Evolutionary conservation across 2,329 filamentous ascomycete genomes (phyloP), one percentile per base, ranked within the genome.

Genomic region (Calonectria hawksworthii): DNA sequence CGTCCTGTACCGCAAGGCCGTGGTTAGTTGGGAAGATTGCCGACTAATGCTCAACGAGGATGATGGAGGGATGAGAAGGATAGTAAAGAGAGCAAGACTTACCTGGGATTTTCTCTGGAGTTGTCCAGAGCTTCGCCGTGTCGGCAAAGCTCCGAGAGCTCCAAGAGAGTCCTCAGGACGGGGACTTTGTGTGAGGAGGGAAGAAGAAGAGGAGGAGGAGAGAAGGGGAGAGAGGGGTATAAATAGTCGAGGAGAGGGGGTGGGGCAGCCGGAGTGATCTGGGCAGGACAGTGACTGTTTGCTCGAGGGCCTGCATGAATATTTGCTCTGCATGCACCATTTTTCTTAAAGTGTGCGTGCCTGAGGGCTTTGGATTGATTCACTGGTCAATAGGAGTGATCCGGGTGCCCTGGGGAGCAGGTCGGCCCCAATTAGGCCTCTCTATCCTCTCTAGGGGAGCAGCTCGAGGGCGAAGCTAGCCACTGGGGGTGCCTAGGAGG

Each of bases 201-300:
- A 72, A 52, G 69, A 51, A 54, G 32, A 51, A 41, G 65, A 63
- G 23, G 52, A 69, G 34, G 36, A 28, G n/a, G 34, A 41, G 41
- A 59, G 61, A 36, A 28, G 61, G 30, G 41, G 56, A 47, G 66
- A 14, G 69, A 26, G n/a, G 68, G 38, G 26, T 56, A 59, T 78
- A 74, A 56, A 78, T 78, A 78, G 66, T 14, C 14, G 41, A 23
- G 21, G 8, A 32, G 59, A 14, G 69, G 47, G 69, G 44, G 64
- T 66, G 73, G 76, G 56, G 51, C n/a, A 63, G 38, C 44, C n/a
- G 34, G 66, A 70, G 70, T 75, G 70, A 73, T 75, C 61, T 68
- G 44, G 68, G 61, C 26, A 26, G 14, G 36, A 65, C 18, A 61
- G 41, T 18, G 34, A 54, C 11, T 47, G 26, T 75, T 69, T 75